Base-by-base conservation (phyloP, 2,329 filamentous ascomycete species). In the Fusarium chuoi region DNA sequence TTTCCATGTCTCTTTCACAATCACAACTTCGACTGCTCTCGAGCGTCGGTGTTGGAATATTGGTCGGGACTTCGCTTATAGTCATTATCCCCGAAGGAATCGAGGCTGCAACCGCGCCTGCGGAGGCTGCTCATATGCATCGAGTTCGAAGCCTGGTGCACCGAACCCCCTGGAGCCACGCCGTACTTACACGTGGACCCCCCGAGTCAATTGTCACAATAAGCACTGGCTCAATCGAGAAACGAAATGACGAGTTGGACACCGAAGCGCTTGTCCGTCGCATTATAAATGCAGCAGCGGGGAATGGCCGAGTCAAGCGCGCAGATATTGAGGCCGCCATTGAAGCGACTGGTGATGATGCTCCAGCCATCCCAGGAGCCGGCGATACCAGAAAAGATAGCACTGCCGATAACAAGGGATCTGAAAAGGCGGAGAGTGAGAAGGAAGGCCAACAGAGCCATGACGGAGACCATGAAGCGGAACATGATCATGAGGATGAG, bases 1-100 rank as follows among this genome's bases (percentile, higher is more conserved):
- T 99, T 57, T 95, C 94, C 65, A 94, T 99, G 86, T 90, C 92
- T 65, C 89, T 99, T 33, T 96, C 95, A 36, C 91, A 93, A 68
- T 94, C 94, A 48, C 94, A 98, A 82, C 86, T 98, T 65, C 92
- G 96, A 79, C 86, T 98, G 56, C 93, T 98, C 80, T 97, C 96
- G 28, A 95, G 95, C 65, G 90, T 98, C 81, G 96, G 96, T 60
- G 94, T 98, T 82, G 96, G 96, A 49, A 93, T 99, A 58, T 87
- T 99, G 14, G 95, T 99, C 22, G 96, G 96, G 41, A 98, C 96
- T 35, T 96, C 96, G 3, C 88, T 99, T 74, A 96, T 98, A 74
- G 95, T 99, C 38, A 98, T 99, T 79, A 98, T 99, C 78, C 96
- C 96, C 2, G 96, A 99, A 83, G 96, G 96, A 42, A 92, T 98